Evolutionary conservation across 495 filamentous ascomycete species (phyloP), one percentile per base, ranked within the genome.

Genomic region (Penicillium desertorum): DNA sequence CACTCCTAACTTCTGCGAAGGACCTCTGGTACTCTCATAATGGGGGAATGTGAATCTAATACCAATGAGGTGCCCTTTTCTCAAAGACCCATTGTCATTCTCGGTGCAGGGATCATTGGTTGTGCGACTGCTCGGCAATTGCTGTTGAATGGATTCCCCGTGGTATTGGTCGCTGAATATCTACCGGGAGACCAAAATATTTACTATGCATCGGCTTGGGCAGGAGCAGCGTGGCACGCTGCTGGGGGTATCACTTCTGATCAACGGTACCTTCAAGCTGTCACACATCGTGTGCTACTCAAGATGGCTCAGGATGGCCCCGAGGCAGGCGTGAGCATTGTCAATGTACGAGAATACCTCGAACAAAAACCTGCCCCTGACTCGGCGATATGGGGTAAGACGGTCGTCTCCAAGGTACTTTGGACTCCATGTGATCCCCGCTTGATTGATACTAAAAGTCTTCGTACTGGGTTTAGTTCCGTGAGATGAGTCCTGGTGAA

Each of bases 191-290:
- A 78, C 47, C 66, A 76, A 53, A 63, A 66, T 43, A 71, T 76
- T n/a, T 57, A 65, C 30, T 78, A 78, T 57, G 73, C 75, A 20
- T 78, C 75, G 7, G 75, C 75, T 12, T 78, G 75, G 75, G 75
- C 75, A 16, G 75, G 75, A 16, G 75, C 73, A 16, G 75, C 74
- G 50, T 78, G 75, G 75, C 75, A 78, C 62, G 69, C 75, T 4
- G 75, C 75, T 1, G 69, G 67, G 10, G 72, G 73, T 7, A 74
- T 78, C 51, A 67, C 63, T 8, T 62, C 71, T 1, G 71, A 78
- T 11, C 66, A 76, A 50, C 70, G 64, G 2, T 76, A 78, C 51
- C 45, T 72, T 5, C 75, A 78, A 55, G 75, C 70, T 3, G 64
- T 74, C 16, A 71, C 70, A 11, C 67, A 76, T 59, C 73, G 75